phyloP scores from a whole-genome alignment of 139 green algal genomes.

The Picochlorum sp. region DNA sequence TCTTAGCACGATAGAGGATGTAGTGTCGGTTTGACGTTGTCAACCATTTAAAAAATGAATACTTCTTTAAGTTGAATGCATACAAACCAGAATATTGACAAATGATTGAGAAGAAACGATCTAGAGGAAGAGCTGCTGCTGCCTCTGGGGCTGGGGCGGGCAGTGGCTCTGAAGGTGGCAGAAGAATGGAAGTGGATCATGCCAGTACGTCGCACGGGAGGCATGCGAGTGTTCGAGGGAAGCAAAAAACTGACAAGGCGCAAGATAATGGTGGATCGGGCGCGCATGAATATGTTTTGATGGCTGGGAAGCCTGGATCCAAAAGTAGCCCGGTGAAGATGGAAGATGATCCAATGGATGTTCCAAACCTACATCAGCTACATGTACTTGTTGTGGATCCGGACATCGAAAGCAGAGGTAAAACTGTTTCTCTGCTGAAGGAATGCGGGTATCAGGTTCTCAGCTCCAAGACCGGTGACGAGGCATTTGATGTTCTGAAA shows the following conservation, averaged over 20 bases:
- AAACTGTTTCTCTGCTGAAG: constrained; percentile 6
- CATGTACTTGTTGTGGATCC: constrained; percentile 16
- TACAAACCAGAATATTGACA: not conserved
- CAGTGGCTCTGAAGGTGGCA: not conserved
- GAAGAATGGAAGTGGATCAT: not conserved
- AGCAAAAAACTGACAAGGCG: no score
- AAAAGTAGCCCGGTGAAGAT: no score
- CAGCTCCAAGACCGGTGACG: not conserved
- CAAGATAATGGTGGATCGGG: no score
- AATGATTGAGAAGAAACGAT: not conserved
- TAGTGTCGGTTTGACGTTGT: no score
- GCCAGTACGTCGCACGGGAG: no score
- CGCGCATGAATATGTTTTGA: not conserved
- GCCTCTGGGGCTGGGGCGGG: not conserved
- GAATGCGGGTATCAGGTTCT: not conserved
- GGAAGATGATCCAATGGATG: no score
- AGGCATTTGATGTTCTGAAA: not conserved
- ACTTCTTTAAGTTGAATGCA: no score
- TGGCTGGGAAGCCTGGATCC: not conserved
- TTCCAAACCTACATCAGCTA: not conserved
- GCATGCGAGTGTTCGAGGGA: no score
- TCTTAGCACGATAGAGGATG: no score
- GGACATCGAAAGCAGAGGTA: not conserved
- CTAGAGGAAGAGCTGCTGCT: not conserved
- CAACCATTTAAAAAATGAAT: no score